Base-by-base conservation (phyloP, 257 asterid genomes). In the Solanum appendiculatum region DNA sequence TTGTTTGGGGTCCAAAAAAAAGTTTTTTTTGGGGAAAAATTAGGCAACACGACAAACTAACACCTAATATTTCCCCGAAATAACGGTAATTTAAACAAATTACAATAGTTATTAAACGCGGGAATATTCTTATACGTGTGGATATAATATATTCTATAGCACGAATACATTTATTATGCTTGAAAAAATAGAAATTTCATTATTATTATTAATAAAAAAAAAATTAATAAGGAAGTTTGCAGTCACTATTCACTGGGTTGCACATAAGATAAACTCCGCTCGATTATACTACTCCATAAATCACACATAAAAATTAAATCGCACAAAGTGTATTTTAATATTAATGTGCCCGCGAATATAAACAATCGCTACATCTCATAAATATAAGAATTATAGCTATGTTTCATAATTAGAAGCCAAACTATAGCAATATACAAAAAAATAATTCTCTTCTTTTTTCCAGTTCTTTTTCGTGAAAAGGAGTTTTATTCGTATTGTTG, bases 161-260 rank as follows among this genome's bases (percentile, higher is more conserved):
- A 5, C 15, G 2, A 15, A 46, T 48, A 14, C 10, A 40, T 40
- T 40, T 40, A 9, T 40, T 40, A 40, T 40, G 9, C 9, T 40
- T 37, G 9, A 0, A 8, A 40, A 40, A 8, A 9, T 0, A 40
- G 2, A 8, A 8, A 40, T 9, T 40, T 34, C 36, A 2, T 1
- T 40, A 40, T 9, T 40, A 8, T 0, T 40, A 40, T n/a, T n/a
- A n/a, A n/a, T n/a, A n/a, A n/a, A n/a, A n/a, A n/a, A n/a, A n/a
- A n/a, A n/a, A n/a, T 39, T 8, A 2, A 9, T 3, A 40, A 40
- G 46, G 9, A 5, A 48, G 18, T 0, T 46, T 5, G 1, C 2
- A 0, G 0, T 14, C 8, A 0, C 2, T 13, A 46, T 8, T 40
- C 13, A n/a, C n/a, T n/a, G n/a, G 5, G 51, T 44, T 44, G 5